These are phyloP conservation scores for Stephanodiscus triporus DNA, from an alignment of 108 stramenopile genomes.

Conservation along the genomic window DNA sequence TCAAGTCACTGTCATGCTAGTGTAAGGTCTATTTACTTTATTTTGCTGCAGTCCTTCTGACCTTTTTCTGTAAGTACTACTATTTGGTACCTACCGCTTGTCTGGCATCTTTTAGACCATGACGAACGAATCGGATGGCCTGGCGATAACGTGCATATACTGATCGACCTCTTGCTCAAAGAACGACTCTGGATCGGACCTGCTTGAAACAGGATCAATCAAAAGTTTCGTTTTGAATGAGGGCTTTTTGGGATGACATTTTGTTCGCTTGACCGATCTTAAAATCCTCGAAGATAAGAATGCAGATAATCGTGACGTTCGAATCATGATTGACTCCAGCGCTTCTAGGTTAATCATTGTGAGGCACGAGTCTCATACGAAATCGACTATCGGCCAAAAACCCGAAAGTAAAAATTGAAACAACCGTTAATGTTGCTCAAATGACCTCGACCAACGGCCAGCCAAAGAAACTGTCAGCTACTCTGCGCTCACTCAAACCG, in stretches of 20 bases:
- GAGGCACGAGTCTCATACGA: background rate
- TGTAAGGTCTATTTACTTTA: background rate
- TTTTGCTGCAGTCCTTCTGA: too few relatives aligned
- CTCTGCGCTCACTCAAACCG: too few relatives aligned
- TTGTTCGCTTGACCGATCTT: background rate
- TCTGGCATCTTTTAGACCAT: background rate
- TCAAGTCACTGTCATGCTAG: constrained; percentile 60
- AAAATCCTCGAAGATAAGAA: background rate
- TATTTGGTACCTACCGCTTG: too few relatives aligned
- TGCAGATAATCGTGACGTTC: background rate
- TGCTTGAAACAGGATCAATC: background rate
- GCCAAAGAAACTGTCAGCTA: background rate
- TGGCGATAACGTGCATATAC: background rate
- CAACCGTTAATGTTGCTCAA: background rate
- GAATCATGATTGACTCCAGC: background rate
- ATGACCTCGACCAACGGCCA: background rate
- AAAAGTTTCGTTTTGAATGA: background rate
- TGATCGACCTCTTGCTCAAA: background rate
- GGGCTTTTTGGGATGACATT: background rate
- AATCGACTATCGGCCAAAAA: background rate
- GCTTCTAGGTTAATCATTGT: background rate
- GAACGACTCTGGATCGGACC: background rate
- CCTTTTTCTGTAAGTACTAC: too few relatives aligned
- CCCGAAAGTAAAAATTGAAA: background rate
- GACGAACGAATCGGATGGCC: background rate